Conservation (phyloP, 257 asterid genomes). For the Mitragyna speciosa region DNA sequence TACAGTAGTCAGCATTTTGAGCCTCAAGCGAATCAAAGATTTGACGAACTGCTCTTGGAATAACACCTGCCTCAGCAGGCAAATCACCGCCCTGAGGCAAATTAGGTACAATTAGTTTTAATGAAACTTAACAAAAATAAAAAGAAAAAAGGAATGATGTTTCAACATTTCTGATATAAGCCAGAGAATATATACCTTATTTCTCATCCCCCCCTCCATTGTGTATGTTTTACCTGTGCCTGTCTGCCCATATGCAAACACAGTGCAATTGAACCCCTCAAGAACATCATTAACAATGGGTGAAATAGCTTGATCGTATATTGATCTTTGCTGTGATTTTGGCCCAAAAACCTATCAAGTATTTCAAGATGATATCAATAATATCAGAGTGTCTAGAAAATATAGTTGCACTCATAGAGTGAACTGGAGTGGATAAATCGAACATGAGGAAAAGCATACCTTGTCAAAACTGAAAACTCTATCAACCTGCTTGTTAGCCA, state of each 20-base stretch:
- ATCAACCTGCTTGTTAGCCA: slow-evolving; percentile 71
- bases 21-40: slow-evolving; percentile 81
- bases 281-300: slow-evolving; percentile 78
- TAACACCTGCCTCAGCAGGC: slow-evolving; percentile 80
- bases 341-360: slow-evolving; percentile 69
- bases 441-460: slow-evolving; percentile 34
- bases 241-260: slow-evolving; percentile 83
- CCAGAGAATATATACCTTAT: slow-evolving; percentile 40
- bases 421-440: background rate
- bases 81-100: slow-evolving; percentile 69
- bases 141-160: background rate
- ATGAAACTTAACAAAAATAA: background rate
- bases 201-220: slow-evolving; percentile 84
- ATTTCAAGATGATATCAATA: background rate
- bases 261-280: slow-evolving; percentile 82
- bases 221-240: slow-evolving; percentile 84
- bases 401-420: background rate
- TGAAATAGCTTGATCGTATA: slow-evolving; percentile 77
- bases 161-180: background rate
- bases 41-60: slow-evolving; percentile 85
- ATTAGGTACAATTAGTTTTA: slow-evolving; percentile 1
- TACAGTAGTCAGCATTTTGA: slow-evolving; percentile 70
- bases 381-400: background rate
- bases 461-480: slow-evolving; percentile 76
- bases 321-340: slow-evolving; percentile 76